Base-by-base conservation (phyloP, 164 flowering plant genomes). In the Kingdonia uniflora region DNA sequence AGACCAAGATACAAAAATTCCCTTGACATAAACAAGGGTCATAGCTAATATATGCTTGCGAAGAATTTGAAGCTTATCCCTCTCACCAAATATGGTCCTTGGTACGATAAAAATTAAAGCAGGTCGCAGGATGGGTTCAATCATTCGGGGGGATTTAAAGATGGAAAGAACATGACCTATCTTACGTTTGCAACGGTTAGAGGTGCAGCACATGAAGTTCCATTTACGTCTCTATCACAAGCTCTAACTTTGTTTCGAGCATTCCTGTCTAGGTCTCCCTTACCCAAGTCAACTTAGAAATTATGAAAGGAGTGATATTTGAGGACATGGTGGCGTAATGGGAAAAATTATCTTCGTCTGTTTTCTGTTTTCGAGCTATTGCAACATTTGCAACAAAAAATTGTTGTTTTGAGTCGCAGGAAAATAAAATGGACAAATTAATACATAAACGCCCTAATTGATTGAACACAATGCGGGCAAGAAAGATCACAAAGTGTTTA, bases 121-220 rank as follows among this genome's bases (percentile, higher is more conserved):
- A 76, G 77, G 65, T 76, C 39, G 81, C 67, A 22, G 81, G 81
- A 13, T 76, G 81, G 78, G 62, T 70, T n/a, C 78, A 76, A 35
- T 68, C 76, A 21, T 76, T 71, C 64, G 72, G 78, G 19, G n/a
- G 43, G 33, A 14, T 6, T 45, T 20, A 63, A 16, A 51, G 56
- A 49, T 1, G 78, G 81, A 3, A 64, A 57, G 46, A 73, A 74
- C 35, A 61, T 62, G 14, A 74, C 76, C 20, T 71, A 62, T 47
- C 55, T 71, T n/a, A 71, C 76, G n/a, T 74, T 8, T 46, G 76
- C 81, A 14, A 76, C 81, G 14, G 76, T 71, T 4, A 65, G 76
- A 25, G 81, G 81, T 6, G 78, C 66, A 23, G 76, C 73, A 16
- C 78, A 76, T 68, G 71, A 69, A 46, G 81, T 74, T 35, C 78